Conservation (phyloP, 2,329 filamentous ascomycete species). For the Penicillium verrucosum region DNA sequence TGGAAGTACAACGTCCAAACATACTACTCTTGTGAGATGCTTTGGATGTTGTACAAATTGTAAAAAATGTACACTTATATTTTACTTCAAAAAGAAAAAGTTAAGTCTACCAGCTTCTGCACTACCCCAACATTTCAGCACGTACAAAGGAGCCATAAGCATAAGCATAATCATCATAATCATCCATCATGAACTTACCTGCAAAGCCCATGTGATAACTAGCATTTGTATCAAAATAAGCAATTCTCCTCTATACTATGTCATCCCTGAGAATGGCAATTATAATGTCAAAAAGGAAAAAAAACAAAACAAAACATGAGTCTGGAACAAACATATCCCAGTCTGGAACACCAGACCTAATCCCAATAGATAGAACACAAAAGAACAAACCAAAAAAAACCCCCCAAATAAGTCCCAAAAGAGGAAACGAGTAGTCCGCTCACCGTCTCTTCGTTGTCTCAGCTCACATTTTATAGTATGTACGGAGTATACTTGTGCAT, state of each 20-base stretch:
- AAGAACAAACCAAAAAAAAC: neutral
- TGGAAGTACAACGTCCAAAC: slow-evolving; percentile 5
- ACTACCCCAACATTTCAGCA: neutral
- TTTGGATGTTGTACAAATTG: neutral
- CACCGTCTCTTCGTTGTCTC: slow-evolving; percentile 8
- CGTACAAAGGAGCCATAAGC: neutral
- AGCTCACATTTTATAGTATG: neutral
- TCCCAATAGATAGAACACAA: neutral
- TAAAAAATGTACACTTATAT: neutral
- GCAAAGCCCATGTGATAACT: neutral
- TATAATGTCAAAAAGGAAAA: neutral
- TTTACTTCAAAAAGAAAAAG: neutral
- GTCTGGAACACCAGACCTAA: neutral
- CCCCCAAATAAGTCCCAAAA: neutral
- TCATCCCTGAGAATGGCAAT: neutral
- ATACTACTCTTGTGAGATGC: neutral
- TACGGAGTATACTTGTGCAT: neutral
- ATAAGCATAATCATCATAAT: neutral
- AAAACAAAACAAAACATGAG: neutral
- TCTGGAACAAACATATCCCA: neutral
- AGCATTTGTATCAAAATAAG: neutral
- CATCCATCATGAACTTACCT: neutral
- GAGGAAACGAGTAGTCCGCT: neutral
- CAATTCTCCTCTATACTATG: neutral
- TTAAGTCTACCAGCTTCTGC: neutral